Conservation (phyloP, 805 yeast species). For the Candida caryicola region DNA sequence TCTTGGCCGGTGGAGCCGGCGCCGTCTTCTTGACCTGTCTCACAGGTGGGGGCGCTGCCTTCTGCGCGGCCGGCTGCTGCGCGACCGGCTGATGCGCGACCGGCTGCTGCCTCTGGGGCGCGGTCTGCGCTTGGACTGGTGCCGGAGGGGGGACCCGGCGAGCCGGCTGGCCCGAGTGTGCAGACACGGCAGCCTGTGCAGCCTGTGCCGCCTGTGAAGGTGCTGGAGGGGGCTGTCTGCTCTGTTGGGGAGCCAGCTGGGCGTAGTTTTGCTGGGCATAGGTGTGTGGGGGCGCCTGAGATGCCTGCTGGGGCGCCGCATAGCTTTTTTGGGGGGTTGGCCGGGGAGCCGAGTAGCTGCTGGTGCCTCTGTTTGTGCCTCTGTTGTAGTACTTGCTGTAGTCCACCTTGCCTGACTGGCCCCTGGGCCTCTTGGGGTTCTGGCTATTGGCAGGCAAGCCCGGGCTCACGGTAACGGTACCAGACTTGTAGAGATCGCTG, state of each 20-base stretch:
- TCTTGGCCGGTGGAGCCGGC: constrained; percentile 61
- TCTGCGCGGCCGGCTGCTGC: constrained; percentile 10
- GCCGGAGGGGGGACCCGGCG: constrained; percentile 16
- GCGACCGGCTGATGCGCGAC: constrained; percentile 13
- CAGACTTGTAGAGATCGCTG: constrained; percentile 82
- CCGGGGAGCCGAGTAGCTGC: constrained; percentile 14
- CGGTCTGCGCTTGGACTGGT: constrained; percentile 7
- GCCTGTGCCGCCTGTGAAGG: constrained; percentile 6
- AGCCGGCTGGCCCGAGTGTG: constrained; percentile 5
- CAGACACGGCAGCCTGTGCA: constrained; percentile 1
- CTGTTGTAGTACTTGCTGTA: constrained; percentile 43
- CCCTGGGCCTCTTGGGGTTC: constrained; percentile 76
- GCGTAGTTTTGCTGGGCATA: constrained; percentile 8
- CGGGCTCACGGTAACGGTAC: constrained; percentile 73
- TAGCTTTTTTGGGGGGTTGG: constrained; percentile 11
- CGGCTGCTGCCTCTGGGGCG: background rate
- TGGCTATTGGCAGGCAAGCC: constrained; percentile 74
- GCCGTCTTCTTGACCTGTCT: constrained; percentile 38
- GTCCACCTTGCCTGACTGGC: constrained; percentile 38
- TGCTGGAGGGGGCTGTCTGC: constrained; percentile 5
- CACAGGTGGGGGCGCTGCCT: constrained; percentile 21
- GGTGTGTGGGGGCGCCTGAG: constrained; percentile 18
- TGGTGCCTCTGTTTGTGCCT: constrained; percentile 11
- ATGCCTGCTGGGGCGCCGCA: constrained; percentile 17
- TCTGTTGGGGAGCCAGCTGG: constrained; percentile 9